phyloP scores from a whole-genome alignment of 1,139 yeast genomes.

The Arxiozyma telluris region DNA sequence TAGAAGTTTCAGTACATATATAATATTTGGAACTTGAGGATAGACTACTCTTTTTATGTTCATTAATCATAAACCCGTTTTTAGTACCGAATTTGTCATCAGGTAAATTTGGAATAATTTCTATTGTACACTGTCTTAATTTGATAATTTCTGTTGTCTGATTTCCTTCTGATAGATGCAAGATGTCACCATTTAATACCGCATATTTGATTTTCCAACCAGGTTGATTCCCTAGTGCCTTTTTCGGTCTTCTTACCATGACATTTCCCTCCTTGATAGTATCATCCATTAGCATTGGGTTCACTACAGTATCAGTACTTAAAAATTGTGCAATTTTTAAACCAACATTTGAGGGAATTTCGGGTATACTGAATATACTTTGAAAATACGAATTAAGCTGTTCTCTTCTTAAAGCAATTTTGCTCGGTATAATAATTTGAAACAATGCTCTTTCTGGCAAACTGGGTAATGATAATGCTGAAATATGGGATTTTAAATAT shows the following conservation, averaged over 20 bases:
- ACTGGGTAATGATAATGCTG: conserved; percentile 55
- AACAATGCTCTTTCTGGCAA: conserved; percentile 53
- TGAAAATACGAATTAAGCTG: conserved; percentile 53
- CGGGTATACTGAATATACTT: conserved; percentile 50
- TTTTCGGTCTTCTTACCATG: conserved; percentile 48
- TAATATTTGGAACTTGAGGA: conserved; percentile 54
- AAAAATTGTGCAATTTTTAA: conserved; percentile 54
- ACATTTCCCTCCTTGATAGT: conserved; percentile 61
- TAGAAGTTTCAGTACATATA: conserved; percentile 75
- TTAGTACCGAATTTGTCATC: conserved; percentile 67
- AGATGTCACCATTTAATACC: conserved; percentile 53
- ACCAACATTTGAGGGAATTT: conserved; percentile 47
- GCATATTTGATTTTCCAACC: conserved; percentile 71
- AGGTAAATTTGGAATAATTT: conserved; percentile 52
- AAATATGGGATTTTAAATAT: conserved; percentile 43
- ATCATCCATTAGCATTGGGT: conserved; percentile 51
- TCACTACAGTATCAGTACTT: conserved; percentile 54
- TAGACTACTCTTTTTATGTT: conserved; percentile 49
- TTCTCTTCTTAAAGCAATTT: conserved; percentile 53
- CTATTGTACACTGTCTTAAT: conserved; percentile 54
- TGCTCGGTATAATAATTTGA: conserved; percentile 50
- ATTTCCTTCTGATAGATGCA: conserved; percentile 56
- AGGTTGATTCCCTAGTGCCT: conserved; percentile 43
- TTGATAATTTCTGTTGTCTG: conserved; percentile 48
- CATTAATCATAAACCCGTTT: conserved; percentile 69